These are phyloP conservation scores for Epichloe elymi DNA, from an alignment of 2,329 filamentous ascomycete genomes.

Conservation along the genomic window DNA sequence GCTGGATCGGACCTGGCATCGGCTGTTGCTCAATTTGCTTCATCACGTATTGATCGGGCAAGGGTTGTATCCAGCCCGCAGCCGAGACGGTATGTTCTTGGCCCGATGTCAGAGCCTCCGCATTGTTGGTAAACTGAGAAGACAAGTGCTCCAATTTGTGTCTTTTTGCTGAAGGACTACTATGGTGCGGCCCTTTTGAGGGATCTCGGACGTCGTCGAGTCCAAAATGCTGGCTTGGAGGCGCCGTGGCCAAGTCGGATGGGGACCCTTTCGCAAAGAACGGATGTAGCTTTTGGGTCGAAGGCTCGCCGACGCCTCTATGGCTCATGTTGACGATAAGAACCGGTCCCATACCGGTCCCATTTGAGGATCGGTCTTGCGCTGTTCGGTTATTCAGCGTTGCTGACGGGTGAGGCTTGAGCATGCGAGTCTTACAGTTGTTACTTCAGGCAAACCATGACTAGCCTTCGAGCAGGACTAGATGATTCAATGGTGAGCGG, in stretches of 20 bases:
- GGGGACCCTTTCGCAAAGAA: conserved; percentile 31
- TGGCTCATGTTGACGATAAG: conserved; percentile 32
- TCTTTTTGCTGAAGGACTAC: neutral
- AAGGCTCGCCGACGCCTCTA: conserved; percentile 21
- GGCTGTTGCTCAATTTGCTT: neutral
- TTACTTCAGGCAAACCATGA: neutral
- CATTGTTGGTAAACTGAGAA: conserved; percentile 4
- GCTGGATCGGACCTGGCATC: neutral
- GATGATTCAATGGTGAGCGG: neutral
- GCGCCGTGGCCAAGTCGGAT: conserved; percentile 3
- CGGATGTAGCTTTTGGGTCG: conserved; percentile 37
- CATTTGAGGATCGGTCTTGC: conserved; percentile 18
- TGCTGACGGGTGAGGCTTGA: neutral
- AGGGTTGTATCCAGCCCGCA: neutral
- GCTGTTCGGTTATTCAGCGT: neutral
- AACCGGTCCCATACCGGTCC: conserved; percentile 32
- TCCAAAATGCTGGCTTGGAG: neutral
- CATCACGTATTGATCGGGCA: neutral
- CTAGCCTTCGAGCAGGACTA: neutral
- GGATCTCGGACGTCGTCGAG: neutral
- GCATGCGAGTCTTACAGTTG: neutral
- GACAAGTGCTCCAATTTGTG: conserved; percentile 5
- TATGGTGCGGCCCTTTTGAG: neutral
- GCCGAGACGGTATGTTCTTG: neutral
- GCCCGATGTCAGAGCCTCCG: neutral